Evolutionary conservation across 768 basidiomycete species (phyloP), one percentile per base, ranked within the genome.

Genomic region (Pisolithus orientalis): DNA sequence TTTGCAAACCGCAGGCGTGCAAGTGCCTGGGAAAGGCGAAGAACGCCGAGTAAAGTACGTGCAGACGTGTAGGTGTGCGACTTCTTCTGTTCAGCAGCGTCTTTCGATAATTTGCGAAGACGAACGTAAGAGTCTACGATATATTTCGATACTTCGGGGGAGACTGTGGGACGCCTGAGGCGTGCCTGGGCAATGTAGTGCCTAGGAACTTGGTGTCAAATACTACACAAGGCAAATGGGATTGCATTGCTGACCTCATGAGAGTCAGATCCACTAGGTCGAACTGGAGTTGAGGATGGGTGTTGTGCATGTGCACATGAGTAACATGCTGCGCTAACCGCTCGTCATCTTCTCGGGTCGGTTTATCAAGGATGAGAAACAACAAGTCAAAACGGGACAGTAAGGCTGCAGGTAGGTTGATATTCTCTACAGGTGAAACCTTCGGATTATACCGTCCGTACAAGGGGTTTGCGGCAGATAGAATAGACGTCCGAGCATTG

Each of bases 401-500:
- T 27, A 99, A 76, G 0, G 96, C 96, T 1, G 96, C 96, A 25
- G 96, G 96, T 39, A 99, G 79, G 68, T 99, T 99, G 79, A 99
- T 97, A 67, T 99, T 99, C 65, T 99, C 96, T 0, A 96, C 94
- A 0, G 96, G 96, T 4, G 96, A 97, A 14, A 97, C 80, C 69
- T 95, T 97, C 8, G 94, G 85, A 68, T 99, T 99, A 76, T 99
- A 99, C 29, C 96, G 89, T 27, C 96, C 96, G 60, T 96, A 98
- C 0, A 98, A 75, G 34, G 96, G 96, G 69, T 99, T 99, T 52
- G 96, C 96, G 10, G 96, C 96, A 3, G 96, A 96, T 13, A 99
- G 82, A 63, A 99, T 91, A 7, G 96, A 98, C 2, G 95, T 95
- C 48, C 96, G 85, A 25, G 96, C 96, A 62, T 98, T 98, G 44